A percentile compares a stretch with the other conserved stretches of the same genome.
Conservation (phyloP, 176 grass and related monocot species). For the Olyra latifolia region DNA sequence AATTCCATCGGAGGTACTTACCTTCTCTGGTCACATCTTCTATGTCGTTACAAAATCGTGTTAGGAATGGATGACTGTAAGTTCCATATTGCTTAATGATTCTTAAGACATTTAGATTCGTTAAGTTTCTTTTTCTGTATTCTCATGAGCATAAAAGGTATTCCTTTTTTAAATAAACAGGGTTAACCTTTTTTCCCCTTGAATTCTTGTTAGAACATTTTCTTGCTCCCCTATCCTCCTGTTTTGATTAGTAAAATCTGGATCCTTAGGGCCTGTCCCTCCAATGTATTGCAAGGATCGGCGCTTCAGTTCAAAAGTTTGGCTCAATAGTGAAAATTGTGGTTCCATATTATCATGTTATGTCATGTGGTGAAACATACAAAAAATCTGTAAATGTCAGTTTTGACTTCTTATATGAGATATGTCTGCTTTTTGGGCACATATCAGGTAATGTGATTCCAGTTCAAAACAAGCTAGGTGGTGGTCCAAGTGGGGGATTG, state of each 20-base stretch:
- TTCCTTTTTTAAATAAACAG: neutral
- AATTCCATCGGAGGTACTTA: conserved; percentile 42
- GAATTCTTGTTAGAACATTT: neutral
- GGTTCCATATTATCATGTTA: conserved; percentile 12
- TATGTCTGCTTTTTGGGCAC: conserved; percentile 15
- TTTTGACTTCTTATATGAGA: conserved; percentile 24
- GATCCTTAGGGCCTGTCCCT: neutral
- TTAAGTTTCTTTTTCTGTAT: neutral
- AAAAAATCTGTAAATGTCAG: neutral
- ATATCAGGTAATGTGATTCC: conserved; percentile 41
- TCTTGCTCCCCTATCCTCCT: neutral
- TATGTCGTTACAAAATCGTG: conserved; percentile 7
- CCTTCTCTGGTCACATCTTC: conserved; percentile 13
- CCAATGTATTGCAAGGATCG: neutral
- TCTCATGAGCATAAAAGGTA: neutral
- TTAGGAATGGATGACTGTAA: neutral
- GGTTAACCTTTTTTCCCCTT: neutral
- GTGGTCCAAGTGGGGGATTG: conserved; percentile 28
- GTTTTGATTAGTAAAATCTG: neutral
- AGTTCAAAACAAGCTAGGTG: conserved; percentile 57
- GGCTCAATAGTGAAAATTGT: neutral
- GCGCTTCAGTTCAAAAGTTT: conserved; percentile 4
- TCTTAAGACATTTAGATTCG: neutral
- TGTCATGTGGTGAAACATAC: conserved; percentile 12
- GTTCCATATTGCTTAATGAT: neutral